A percentile compares a stretch with the other conserved stretches of the same genome.
phyloP scores from a whole-genome alignment of 441 rosid species.

The Gossypium schwendimanii region DNA sequence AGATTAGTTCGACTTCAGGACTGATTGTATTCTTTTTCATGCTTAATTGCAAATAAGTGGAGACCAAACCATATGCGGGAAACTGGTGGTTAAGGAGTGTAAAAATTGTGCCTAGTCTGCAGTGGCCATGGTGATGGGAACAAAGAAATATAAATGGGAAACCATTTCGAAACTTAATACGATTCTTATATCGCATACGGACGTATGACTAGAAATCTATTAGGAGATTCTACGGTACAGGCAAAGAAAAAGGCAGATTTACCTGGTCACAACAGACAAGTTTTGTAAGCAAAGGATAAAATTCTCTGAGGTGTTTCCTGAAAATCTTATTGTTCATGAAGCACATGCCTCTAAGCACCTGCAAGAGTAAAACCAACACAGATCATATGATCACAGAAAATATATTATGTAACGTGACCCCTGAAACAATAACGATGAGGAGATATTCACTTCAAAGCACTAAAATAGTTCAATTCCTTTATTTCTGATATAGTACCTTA shows the following conservation, averaged over 20 bases:
- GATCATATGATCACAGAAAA: background rate
- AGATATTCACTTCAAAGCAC: background rate
- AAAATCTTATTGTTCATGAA: slow-evolving; percentile 79
- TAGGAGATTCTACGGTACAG: background rate
- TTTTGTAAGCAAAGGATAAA: slow-evolving; percentile 88
- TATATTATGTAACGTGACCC: background rate
- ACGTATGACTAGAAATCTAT: slow-evolving; percentile 5
- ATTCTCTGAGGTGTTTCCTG: slow-evolving; percentile 80
- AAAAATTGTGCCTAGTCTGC: background rate
- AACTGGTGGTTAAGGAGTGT: background rate
- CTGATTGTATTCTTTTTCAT: background rate
- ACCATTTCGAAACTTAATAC: background rate
- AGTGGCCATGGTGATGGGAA: background rate
- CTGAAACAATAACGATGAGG: background rate
- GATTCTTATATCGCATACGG: background rate
- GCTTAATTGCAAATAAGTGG: background rate
- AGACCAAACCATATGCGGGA: background rate
- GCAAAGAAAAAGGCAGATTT: slow-evolving; percentile 16
- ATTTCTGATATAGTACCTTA: slow-evolving; percentile 43
- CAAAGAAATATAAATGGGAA: background rate
- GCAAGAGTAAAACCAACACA: slow-evolving; percentile 23
- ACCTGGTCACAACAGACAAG: slow-evolving; percentile 99
- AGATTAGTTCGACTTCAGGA: background rate
- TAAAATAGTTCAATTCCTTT: background rate
- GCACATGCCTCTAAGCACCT: slow-evolving; percentile 98